Percentiles rank a stretch among this genome's conserved stretches.
Evolutionary conservation across 768 basidiomycete genomes (phyloP).

Genomic region (Tubosaeta brunneosetosa): DNA sequence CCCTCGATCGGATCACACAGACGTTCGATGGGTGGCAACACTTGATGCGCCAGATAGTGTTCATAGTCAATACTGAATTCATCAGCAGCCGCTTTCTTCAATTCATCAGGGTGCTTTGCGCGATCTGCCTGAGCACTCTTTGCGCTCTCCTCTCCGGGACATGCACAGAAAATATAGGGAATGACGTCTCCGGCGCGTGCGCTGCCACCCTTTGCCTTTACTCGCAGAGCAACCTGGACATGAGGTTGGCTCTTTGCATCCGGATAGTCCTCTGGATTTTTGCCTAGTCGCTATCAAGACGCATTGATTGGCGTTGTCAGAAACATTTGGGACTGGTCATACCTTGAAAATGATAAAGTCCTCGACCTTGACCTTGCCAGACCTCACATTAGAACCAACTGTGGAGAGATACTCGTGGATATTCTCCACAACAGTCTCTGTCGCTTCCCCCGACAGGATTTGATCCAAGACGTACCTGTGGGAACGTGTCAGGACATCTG

Average conservation of each 20-base stretch:
- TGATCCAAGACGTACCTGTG: conserved; percentile 84
- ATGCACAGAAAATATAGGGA: conserved; percentile 88
- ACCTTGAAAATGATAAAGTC: conserved; percentile 96
- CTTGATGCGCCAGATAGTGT: conserved; percentile 85
- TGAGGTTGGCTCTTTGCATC: conserved; percentile 95
- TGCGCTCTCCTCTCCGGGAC: conserved; percentile 63
- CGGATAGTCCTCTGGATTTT: conserved; percentile 95
- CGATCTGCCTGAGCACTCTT: conserved; percentile 82
- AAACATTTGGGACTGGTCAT: conserved; percentile 1
- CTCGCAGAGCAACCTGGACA: conserved; percentile 88
- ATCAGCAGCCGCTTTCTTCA: conserved; percentile 56
- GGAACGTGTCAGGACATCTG: background rate
- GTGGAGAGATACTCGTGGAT: conserved; percentile 88
- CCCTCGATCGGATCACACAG: conserved; percentile 96
- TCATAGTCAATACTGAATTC: conserved; percentile 84
- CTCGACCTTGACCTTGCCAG: conserved; percentile 76
- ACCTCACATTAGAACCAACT: conserved; percentile 74
- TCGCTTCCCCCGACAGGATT: conserved; percentile 86
- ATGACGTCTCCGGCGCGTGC: conserved; percentile 91
- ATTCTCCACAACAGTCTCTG: conserved; percentile 82
- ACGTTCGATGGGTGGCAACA: conserved; percentile 91
- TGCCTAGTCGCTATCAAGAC: conserved; percentile 73
- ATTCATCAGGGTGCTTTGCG: conserved; percentile 91
- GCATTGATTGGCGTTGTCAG: background rate
- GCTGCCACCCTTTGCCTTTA: conserved; percentile 79